Evolutionary conservation across 2,329 filamentous ascomycete genomes (phyloP), one percentile per base, ranked within the genome.

Genomic region (Hypoxylon sp.): DNA sequence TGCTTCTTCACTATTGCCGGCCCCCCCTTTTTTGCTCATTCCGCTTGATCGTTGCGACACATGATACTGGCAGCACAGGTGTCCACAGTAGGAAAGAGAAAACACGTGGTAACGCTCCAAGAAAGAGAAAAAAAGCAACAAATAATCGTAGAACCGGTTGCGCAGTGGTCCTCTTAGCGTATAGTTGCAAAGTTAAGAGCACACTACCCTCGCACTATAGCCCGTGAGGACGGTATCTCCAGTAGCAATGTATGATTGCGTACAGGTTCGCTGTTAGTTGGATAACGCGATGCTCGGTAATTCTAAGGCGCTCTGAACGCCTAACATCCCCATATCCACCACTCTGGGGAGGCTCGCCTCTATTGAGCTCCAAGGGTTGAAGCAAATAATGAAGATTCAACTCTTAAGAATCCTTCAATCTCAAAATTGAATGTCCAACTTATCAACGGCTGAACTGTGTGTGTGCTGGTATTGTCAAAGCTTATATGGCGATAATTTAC

Each of bases 1-100:
- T 60, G 48, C 30, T 65, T 20, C 49, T 61, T 70, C 54, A 56
- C 35, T 30, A 50, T 63, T 57, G 54, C 54, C 55, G 51, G 61
- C 46, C 35, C 30, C 40, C 14, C 50, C 20, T 37, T 42, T 56
- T 61, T 61, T 37, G 17, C 22, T 55, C 37, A 33, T 49, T 49
- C 40, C 35, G 44, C 35, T 22, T 30, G 42, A 33, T 49, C 61
- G 31, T 60, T 44, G 31, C 58, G 20, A 51, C 59, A 58, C 35
- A 61, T 61, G 59, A 59, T 55, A 51, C n/a, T 64, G 55, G 60
- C 22, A 48, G 62, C 53, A 27, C 46, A 61, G 44, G 37, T 30
- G 57, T 56, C 48, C 54, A 63, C 20, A 30, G 25, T 46, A 64
- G 14, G 33, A 69, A 61, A 37, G 55, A 13, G 30, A 31, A 17